Percentiles rank a stretch among this genome's conserved stretches.
Evolutionary conservation across 768 basidiomycete species (phyloP).

Genomic region (Amanita molliuscula): DNA sequence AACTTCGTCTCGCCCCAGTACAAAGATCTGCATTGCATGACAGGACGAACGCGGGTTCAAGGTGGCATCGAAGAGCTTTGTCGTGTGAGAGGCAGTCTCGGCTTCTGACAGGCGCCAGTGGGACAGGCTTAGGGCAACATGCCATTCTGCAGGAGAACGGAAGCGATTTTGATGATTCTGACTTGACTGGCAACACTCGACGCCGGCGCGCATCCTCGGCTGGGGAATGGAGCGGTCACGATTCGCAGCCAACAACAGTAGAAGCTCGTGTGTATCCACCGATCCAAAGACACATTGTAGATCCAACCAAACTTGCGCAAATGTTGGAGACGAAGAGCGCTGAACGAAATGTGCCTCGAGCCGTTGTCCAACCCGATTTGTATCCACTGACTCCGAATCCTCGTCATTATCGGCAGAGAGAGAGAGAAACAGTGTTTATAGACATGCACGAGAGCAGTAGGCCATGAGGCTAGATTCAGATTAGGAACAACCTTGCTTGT

Average conservation of each 20-base stretch:
- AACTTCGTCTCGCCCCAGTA: background rate
- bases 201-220: conserved; percentile 38
- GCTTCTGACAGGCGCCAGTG: background rate
- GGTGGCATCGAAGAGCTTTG: conserved; percentile 18
- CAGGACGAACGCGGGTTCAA: conserved; percentile 4
- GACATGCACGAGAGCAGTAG: background rate
- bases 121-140: background rate
- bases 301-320: background rate
- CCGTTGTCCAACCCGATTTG: background rate
- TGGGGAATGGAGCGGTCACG: conserved; percentile 22
- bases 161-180: conserved; percentile 4
- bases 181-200: conserved; percentile 9
- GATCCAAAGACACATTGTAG: conserved; percentile 4
- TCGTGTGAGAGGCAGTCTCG: conserved; percentile 13
- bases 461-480: background rate
- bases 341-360: background rate
- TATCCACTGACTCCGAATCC: conserved; percentile 2
- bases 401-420: background rate
- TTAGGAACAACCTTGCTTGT: background rate
- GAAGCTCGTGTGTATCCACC: background rate
- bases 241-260: background rate
- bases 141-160: conserved; percentile 6
- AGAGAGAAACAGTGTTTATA: background rate
- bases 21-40: background rate
- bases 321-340: background rate